These are phyloP conservation scores for Talaromyces marneffei DNA, from an alignment of 2,329 filamentous ascomycete genomes.

Conservation along the genomic window DNA sequence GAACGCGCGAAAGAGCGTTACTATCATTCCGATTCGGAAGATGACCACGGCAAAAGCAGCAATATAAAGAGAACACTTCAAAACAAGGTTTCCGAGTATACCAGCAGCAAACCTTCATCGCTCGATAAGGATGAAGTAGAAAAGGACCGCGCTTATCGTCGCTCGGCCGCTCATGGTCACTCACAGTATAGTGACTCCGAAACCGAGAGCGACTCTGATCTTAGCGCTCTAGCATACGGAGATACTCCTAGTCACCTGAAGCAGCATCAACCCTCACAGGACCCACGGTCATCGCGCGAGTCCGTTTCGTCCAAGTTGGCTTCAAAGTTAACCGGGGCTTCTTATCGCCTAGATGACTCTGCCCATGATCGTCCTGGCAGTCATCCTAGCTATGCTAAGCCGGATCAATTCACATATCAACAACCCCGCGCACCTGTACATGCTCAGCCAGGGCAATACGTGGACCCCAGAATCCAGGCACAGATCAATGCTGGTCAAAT, in stretches of 20 bases:
- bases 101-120: neutral
- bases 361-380: conserved; percentile 18
- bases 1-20: conserved; percentile 21
- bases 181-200: conserved; percentile 20
- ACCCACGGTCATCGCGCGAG: conserved; percentile 15
- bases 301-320: conserved; percentile 6
- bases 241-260: conserved; percentile 17
- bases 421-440: conserved; percentile 21
- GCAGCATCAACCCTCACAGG: conserved; percentile 4
- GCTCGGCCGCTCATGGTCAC: conserved; percentile 9
- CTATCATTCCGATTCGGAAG: conserved; percentile 25
- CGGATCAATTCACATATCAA: conserved; percentile 28
- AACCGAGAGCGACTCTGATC: conserved; percentile 26
- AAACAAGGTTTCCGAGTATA: conserved; percentile 3
- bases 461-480: conserved; percentile 14
- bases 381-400: conserved; percentile 33
- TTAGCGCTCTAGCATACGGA: conserved; percentile 36
- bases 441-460: conserved; percentile 16
- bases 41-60: conserved; percentile 10
- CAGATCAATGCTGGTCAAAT: conserved; percentile 13
- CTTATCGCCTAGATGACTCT: conserved; percentile 16
- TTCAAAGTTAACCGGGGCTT: conserved; percentile 8
- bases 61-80: conserved; percentile 1
- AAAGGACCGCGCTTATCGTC: conserved; percentile 4
- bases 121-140: conserved; percentile 11